These are phyloP conservation scores for Albizia julibrissin DNA, from an alignment of 306 rosid genomes.

Conservation along the genomic window DNA sequence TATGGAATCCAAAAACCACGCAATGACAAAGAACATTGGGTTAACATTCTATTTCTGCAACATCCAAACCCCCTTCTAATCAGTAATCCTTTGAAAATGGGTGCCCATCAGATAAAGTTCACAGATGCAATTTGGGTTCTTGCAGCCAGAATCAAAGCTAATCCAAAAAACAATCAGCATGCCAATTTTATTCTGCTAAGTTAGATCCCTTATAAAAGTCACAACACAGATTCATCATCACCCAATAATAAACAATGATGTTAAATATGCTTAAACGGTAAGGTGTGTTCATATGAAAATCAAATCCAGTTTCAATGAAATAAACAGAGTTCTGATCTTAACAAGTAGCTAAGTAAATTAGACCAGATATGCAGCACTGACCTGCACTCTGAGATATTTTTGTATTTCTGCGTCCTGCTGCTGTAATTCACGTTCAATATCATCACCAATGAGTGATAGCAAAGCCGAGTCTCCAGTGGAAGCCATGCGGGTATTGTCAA, in stretches of 20 bases:
- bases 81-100: not conserved
- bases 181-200: not conserved
- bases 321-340: not conserved
- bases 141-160: not conserved
- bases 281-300: not conserved
- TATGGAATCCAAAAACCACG: not conserved
- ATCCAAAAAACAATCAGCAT: not conserved
- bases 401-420: slow-evolving; percentile 80
- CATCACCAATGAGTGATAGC: slow-evolving; percentile 75
- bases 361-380: slow-evolving; percentile 30
- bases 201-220: not conserved
- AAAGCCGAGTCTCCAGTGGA: slow-evolving; percentile 86
- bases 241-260: slow-evolving; percentile 12
- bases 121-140: not conserved
- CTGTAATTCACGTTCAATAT: slow-evolving; percentile 68
- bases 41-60: not conserved
- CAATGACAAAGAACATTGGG: not conserved
- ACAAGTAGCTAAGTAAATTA: slow-evolving; percentile 14
- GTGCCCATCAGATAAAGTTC: not conserved
- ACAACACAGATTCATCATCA: slow-evolving; percentile 1
- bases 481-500: slow-evolving; percentile 73
- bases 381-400: slow-evolving; percentile 85
- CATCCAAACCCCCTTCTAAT: not conserved
- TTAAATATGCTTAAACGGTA: not conserved
- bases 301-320: slow-evolving; percentile 5